A percentile compares a stretch with the other conserved stretches of the same genome.
Evolutionary conservation across 345 rosid species (phyloP).

Genomic region (Alliaria petiolata): DNA sequence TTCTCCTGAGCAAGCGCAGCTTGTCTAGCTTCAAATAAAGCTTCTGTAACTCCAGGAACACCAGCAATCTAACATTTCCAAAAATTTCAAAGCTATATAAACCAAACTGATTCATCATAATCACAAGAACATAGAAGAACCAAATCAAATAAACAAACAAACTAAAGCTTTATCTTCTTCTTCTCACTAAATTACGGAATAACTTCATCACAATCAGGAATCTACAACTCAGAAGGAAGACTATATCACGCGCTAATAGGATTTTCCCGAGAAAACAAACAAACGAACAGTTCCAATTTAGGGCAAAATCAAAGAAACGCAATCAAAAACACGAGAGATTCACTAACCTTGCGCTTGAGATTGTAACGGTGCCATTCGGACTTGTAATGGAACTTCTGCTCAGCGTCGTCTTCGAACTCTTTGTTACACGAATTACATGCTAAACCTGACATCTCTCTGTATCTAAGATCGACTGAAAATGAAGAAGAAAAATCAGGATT

Average conservation of each 20-base stretch:
- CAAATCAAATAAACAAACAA: not conserved
- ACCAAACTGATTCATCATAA: not conserved
- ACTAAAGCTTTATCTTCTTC: not conserved
- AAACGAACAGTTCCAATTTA: not conserved
- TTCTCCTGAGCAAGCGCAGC: conserved; percentile 62
- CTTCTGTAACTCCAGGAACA: conserved; percentile 95
- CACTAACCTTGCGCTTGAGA: conserved; percentile 87
- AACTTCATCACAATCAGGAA: too few species aligned
- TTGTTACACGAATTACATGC: conserved; percentile 91
- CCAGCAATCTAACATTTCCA: conserved; percentile 66
- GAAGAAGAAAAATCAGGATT: not conserved
- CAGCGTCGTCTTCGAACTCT: conserved; percentile 71
- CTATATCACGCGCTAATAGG: too few species aligned
- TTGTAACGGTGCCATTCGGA: conserved; percentile 99
- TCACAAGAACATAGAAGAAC: not conserved
- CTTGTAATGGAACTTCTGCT: conserved; percentile 82
- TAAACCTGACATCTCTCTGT: conserved; percentile 52
- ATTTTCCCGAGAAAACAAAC: not conserved
- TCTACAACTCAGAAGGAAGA: too few species aligned
- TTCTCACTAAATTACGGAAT: too few species aligned
- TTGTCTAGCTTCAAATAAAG: conserved; percentile 74
- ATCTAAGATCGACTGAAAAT: not conserved
- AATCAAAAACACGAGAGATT: not conserved
- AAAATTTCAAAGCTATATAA: not conserved
- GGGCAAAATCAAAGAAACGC: not conserved